Evolutionary conservation across 495 filamentous ascomycete genomes (phyloP), one percentile per base, ranked within the genome.

Genomic region (Letharia columbiana): DNA sequence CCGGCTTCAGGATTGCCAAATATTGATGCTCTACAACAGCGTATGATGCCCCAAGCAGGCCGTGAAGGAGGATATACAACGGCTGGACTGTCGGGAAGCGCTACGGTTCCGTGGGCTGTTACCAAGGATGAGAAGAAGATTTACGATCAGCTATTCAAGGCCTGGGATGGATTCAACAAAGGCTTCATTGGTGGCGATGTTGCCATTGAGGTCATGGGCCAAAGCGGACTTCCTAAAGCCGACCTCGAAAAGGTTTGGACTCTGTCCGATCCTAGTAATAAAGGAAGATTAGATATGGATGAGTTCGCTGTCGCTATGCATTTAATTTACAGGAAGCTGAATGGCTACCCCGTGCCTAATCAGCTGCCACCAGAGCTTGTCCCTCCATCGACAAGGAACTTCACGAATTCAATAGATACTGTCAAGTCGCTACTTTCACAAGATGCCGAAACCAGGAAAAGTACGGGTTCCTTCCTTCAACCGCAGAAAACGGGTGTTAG

Each of bases 271-370:
- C 87, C 94, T 37, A 84, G 90, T 63, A 96, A 99, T 76, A 91
- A 90, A 71, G 95, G 95, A 17, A 86, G 91, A 66, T 83, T 99
- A 7, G 92, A 99, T 68, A 88, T 98, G 77, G 95, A 99, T 75
- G 95, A 99, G 72, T 99, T 99, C 74, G 92, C 95, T 23, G 92
- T 99, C 49, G 93, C 91, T 10, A 99, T 99, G 94, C 95, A 99
- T 82, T 78, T 99, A 75, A 98, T 99, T 64, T 99, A 98, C 73
- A 86, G 95, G 68, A 96, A 92, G 73, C 82, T 98, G 37, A 98
- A 98, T 68, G 92, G 92, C 39, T 96, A 99, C 71, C 92, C 94
- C 3, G 83, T 97, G 57, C 95, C 95, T n/a, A 89, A 86, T 70
- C 89, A 90, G 54, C 81, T 98, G 20, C 95, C 95, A 7, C 86